These are phyloP conservation scores for Spongospora subterranea DNA, from an alignment of 208 protist species.

Conservation along the genomic window DNA sequence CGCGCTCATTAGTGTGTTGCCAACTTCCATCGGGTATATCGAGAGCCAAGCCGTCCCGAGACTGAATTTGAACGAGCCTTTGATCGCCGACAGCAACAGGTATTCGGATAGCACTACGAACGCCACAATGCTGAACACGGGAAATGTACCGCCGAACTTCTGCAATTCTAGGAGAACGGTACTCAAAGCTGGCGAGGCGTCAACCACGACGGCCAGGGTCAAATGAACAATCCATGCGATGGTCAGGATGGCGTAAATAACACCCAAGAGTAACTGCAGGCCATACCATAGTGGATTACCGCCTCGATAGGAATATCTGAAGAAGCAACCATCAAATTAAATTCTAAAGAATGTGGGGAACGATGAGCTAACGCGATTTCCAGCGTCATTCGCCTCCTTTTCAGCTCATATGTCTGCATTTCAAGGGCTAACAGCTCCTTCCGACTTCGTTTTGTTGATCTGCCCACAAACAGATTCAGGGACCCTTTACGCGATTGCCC, in stretches of 20 bases:
- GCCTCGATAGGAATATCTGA: neutral
- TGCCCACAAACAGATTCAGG: neutral
- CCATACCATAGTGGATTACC: slow-evolving; percentile 32
- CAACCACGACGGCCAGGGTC: neutral
- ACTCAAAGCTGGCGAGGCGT: neutral
- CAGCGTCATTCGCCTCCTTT: neutral
- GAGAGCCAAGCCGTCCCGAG: neutral
- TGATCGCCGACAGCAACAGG: neutral
- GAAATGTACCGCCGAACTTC: neutral
- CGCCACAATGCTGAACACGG: neutral
- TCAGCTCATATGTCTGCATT: slow-evolving; percentile 1
- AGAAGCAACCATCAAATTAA: neutral
- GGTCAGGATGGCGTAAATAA: neutral
- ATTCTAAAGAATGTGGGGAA: neutral
- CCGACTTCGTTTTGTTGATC: neutral
- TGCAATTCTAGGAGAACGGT: neutral
- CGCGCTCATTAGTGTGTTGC: slow-evolving; percentile 40
- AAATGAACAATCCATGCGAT: slow-evolving; percentile 2
- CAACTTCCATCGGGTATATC: slow-evolving; percentile 51
- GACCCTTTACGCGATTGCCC: neutral
- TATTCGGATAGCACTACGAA: neutral
- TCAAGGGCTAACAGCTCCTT: neutral
- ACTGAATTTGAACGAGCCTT: neutral
- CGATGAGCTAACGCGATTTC: neutral
- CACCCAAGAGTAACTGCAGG: slow-evolving; percentile 1